Conservation (phyloP, 2,329 filamentous ascomycete genomes). For the Monosporascus sp. region DNA sequence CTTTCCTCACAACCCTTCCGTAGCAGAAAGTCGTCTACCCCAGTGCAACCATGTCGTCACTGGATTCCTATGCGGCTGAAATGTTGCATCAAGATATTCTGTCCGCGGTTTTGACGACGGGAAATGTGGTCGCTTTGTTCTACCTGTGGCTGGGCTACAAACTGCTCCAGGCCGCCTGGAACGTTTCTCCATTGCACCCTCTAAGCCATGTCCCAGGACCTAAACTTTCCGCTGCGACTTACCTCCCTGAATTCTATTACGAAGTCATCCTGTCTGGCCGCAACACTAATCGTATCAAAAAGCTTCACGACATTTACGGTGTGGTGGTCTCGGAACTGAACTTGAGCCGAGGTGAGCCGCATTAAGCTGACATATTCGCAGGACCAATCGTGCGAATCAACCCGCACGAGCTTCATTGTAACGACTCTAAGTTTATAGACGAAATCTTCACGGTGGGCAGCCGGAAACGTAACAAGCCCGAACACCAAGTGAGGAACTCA, state of each 20-base stretch:
- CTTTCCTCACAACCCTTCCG: too few relatives aligned
- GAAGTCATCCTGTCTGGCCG: slow-evolving; percentile 30
- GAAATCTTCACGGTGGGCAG: slow-evolving; percentile 29
- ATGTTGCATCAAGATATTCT: too few relatives aligned
- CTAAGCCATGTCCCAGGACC: slow-evolving; percentile 33
- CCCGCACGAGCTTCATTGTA: slow-evolving; percentile 34
- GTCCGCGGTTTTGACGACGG: too few relatives aligned
- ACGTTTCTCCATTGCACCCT: slow-evolving; percentile 35
- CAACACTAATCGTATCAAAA: slow-evolving; percentile 28
- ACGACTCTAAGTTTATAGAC: slow-evolving; percentile 30
- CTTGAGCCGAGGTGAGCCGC: neutral
- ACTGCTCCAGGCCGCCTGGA: slow-evolving; percentile 25
- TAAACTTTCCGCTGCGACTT: slow-evolving; percentile 29
- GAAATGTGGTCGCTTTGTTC: slow-evolving; percentile 1
- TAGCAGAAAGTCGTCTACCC: too few relatives aligned
- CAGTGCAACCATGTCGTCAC: too few relatives aligned
- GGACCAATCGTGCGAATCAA: slow-evolving; percentile 34
- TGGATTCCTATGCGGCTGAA: too few relatives aligned
- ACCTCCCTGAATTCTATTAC: slow-evolving; percentile 33
- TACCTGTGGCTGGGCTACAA: slow-evolving; percentile 26
- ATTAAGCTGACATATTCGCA: slow-evolving; percentile 4
- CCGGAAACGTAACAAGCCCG: slow-evolving; percentile 19
- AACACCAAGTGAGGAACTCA: slow-evolving; percentile 13
- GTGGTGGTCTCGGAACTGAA: neutral
- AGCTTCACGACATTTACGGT: slow-evolving; percentile 35